A percentile compares a stretch with the other conserved stretches of the same genome.
Conservation (phyloP, 176 grass and related monocot species). For the Pharus latifolius region DNA sequence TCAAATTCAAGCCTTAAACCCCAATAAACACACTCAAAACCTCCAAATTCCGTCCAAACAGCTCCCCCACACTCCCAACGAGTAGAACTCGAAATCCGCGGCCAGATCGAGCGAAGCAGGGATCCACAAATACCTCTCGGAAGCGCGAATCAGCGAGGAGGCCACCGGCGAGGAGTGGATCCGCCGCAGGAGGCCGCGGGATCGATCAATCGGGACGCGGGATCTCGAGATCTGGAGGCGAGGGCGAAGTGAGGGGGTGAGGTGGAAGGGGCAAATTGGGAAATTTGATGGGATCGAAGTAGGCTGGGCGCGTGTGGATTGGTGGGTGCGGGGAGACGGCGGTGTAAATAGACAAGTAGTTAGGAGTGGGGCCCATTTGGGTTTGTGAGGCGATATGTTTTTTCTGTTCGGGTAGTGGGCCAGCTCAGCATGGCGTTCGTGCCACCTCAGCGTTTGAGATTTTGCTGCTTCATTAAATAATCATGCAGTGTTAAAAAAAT, state of each 20-base stretch:
- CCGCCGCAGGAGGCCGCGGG: background rate
- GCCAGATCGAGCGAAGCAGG: slow-evolving; percentile 12
- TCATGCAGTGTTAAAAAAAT: too few species aligned
- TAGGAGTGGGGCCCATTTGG: too few species aligned
- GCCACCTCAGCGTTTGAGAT: too few species aligned
- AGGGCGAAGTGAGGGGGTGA: background rate
- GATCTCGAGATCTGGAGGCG: background rate
- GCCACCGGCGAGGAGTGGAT: background rate
- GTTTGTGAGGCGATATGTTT: too few species aligned
- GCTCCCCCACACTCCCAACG: background rate
- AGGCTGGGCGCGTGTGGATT: too few species aligned
- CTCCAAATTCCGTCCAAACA: background rate
- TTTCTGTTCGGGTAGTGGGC: too few species aligned
- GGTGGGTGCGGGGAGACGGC: too few species aligned
- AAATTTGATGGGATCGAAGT: too few species aligned
- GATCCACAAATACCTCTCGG: background rate
- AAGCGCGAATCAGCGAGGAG: background rate
- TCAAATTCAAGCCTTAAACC: background rate
- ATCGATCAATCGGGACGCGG: background rate
- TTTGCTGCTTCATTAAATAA: too few species aligned
- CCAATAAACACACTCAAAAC: background rate
- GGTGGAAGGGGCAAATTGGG: too few species aligned
- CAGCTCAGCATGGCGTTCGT: too few species aligned
- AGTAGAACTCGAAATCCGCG: background rate
- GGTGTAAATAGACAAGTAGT: too few species aligned